Conservation (phyloP, 129 eudicot genomes). For the Lactuca sativa region DNA sequence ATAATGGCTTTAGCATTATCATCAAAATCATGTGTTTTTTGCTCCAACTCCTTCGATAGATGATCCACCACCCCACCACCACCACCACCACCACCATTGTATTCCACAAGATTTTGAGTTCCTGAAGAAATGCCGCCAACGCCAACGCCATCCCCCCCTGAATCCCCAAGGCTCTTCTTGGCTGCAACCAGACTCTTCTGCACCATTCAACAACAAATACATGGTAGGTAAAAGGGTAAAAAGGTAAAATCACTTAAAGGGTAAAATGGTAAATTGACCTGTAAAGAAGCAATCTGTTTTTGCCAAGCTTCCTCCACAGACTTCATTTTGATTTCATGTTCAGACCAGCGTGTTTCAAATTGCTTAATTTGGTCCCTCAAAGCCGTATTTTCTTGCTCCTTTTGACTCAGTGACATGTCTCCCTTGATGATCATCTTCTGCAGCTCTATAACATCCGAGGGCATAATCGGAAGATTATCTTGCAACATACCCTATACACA, state of each 20-base stretch:
- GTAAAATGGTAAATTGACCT: constrained; percentile 54
- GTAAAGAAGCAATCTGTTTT: constrained; percentile 69
- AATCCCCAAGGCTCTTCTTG: constrained; percentile 58
- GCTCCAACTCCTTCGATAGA: constrained; percentile 62
- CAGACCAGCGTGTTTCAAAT: constrained; percentile 63
- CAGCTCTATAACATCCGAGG: constrained; percentile 58
- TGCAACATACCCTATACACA: constrained; percentile 9
- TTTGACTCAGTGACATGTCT: constrained; percentile 46
- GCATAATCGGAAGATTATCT: constrained; percentile 19
- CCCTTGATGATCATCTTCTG: constrained; percentile 52
- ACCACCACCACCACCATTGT: constrained; percentile 10
- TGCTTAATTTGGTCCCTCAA: constrained; percentile 56
- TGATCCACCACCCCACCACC: constrained; percentile 32
- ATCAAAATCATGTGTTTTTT: constrained; percentile 55
- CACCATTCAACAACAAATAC: constrained; percentile 2
- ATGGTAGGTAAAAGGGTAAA: not conserved
- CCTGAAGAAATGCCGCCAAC: constrained; percentile 24
- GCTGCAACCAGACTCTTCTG: constrained; percentile 60
- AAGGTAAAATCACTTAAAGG: not conserved
- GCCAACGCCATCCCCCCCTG: constrained; percentile 24
- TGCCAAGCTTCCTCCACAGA: constrained; percentile 89
- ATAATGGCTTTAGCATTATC: constrained; percentile 51
- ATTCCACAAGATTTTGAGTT: constrained; percentile 40
- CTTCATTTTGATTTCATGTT: constrained; percentile 76
- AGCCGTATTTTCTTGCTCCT: constrained; percentile 64